Base-by-base conservation (phyloP, 306 rosid genomes). In the Medicago lupulina region DNA sequence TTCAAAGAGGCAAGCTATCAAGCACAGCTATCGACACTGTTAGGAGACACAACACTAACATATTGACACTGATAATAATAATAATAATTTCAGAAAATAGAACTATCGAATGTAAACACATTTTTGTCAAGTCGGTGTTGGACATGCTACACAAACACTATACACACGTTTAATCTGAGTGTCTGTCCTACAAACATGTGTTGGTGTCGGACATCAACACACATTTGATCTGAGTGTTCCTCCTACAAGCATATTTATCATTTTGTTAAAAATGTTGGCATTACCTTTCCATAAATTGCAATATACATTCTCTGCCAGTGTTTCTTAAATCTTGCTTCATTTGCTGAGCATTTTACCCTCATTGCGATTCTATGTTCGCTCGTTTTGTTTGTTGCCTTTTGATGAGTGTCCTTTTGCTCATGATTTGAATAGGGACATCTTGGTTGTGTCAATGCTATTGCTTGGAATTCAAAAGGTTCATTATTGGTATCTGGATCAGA, bases 401-500 rank as follows among this genome's bases (percentile, higher is more conserved):
- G 39, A 31, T 61, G 66, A 31, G 17, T 34, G 50, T 73, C 43
- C 40, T 59, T 58, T 75, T 79, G 21, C 77, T 82, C 54, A 3
- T 79, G 51, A 18, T 84, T 61, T 69, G n/a, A 15, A 51, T 82
- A 95, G 97, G 97, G 97, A 9, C 99, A 95, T 81, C 82, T 81
- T 73, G 97, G 99, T 58, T 95, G 99, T 82, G 99, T 95, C 66
- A 95, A 95, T 82, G 83, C 93, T 0, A 89, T 95, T 83, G 93
- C 97, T 71, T 95, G 99, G 99, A 95, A 92, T 85, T 86, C 97
- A 23, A 82, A 19, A 0, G 99, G 99, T 75, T 89, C 97, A 8
- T 86, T 90, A 60, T 78, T 95, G 87, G 83, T 95, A 86, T 95
- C 99, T 2, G 99, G 99, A 84, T 95, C 99, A 77, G 99, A 95